Conservation (phyloP, 495 filamentous ascomycete genomes). For the Xylaria palmicola region DNA sequence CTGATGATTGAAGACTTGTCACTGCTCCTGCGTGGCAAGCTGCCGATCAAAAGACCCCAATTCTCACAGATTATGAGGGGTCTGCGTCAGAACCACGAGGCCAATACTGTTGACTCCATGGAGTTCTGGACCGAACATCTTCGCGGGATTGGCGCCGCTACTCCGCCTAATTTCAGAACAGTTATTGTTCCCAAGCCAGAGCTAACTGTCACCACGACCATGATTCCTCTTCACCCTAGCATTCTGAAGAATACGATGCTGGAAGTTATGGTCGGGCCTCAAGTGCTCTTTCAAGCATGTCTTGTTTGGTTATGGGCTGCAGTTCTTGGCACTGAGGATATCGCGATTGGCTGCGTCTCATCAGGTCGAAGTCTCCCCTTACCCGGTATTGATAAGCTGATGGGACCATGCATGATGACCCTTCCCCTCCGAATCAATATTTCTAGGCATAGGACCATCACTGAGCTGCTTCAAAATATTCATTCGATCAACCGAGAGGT, state of each 20-base stretch:
- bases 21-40: slow-evolving; percentile 31
- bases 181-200: slow-evolving; percentile 7
- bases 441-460: slow-evolving; percentile 43
- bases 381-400: slow-evolving; percentile 62
- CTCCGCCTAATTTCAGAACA: slow-evolving; percentile 43
- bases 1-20: slow-evolving; percentile 64
- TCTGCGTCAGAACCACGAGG: slow-evolving; percentile 3
- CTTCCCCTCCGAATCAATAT: slow-evolving; percentile 63
- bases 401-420: slow-evolving; percentile 71
- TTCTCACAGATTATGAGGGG: slow-evolving; percentile 45
- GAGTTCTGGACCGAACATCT: slow-evolving; percentile 60
- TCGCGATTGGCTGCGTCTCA: slow-evolving; percentile 71
- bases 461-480: slow-evolving; percentile 58
- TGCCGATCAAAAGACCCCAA: slow-evolving; percentile 43
- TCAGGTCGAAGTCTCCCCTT: slow-evolving; percentile 72
- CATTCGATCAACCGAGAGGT: slow-evolving; percentile 61
- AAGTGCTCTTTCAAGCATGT: slow-evolving; percentile 70
- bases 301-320: slow-evolving; percentile 62
- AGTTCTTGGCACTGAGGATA: slow-evolving; percentile 63
- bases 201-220: slow-evolving; percentile 13
- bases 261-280: slow-evolving; percentile 35
- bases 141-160: slow-evolving; percentile 36
- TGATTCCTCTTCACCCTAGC: slow-evolving; percentile 25
- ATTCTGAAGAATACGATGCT: slow-evolving; percentile 17
- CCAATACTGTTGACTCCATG: slow-evolving; percentile 25